Evolutionary conservation across 176 grass and related monocot genomes (phyloP), one percentile per base, ranked within the genome.

Genomic region (Ananas comosus): DNA sequence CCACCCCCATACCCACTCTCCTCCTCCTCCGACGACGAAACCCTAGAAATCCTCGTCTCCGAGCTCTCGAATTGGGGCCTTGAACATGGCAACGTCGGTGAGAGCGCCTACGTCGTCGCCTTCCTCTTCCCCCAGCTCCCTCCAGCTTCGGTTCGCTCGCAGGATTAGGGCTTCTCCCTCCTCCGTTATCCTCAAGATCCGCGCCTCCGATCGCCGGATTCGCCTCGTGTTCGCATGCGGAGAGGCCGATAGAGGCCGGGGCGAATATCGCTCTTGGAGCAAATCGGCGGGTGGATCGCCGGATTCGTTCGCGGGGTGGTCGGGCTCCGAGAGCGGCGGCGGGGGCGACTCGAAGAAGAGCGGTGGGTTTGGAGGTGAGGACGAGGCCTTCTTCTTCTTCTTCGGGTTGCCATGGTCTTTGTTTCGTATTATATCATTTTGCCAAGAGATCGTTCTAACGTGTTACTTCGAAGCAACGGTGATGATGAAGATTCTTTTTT

Each of bases 251-350:
- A 24, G 24, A 63, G 69, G 80, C 67, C 48, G 52, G 67, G 12
- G 24, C 51, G 33, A 42, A 6, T 42, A 42, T 42, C 24, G 24
- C 48, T 4, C 49, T 70, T 48, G 63, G 73, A 53, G 8, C 64
- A 17, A 14, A 12, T 28, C 64, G 3, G 33, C 33, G 33, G 54
- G 48, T 67, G 64, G 23, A 24, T 78, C 59, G 56, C 79, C 79
- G 51, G 83, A 81, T 72, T 78, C 80, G 65, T 91, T 96, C 66
- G 81, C 92, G 0, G 92, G 92, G 24, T 91, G 92, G 88, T 86
- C 78, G 1, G 74, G 68, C 22, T 86, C 78, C 3, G 74, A 71
- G 22, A 72, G n/a, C 14, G 69, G 50, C n/a, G 80, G 29, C 27
- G 74, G 76, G 42, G 74, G 71, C 73, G 56, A 58, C 75, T 59